Conservation (phyloP, 2,329 filamentous ascomycete genomes). For the Aspergillus uvarum region DNA sequence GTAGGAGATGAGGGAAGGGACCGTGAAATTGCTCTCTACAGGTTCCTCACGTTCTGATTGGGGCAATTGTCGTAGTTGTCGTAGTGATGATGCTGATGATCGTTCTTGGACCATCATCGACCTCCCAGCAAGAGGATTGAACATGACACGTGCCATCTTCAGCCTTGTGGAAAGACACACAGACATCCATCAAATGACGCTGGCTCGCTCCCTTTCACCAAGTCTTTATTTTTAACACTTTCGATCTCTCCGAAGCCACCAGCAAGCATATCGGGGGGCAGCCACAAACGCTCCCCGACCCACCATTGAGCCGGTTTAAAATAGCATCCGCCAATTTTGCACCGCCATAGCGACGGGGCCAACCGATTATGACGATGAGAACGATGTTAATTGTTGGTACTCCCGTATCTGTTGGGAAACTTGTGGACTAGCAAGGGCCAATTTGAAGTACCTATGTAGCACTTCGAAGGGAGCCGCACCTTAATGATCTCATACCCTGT, state of each 20-base stretch:
- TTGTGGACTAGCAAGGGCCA: background rate
- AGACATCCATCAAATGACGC: background rate
- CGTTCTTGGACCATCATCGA: too few species aligned
- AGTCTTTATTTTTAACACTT: background rate
- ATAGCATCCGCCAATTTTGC: constrained; percentile 10
- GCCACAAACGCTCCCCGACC: constrained; percentile 4
- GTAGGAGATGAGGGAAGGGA: background rate
- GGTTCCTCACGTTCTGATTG: background rate
- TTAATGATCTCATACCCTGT: background rate
- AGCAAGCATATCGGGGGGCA: background rate
- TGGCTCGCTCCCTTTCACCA: background rate
- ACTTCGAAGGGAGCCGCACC: background rate
- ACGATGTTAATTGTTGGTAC: too few species aligned
- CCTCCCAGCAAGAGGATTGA: background rate
- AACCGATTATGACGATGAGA: too few species aligned
- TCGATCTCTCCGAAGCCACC: background rate
- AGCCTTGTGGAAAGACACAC: constrained; percentile 10
- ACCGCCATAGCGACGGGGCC: constrained; percentile 11
- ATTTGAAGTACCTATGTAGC: background rate
- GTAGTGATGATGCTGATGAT: background rate
- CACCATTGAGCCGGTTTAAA: constrained; percentile 9
- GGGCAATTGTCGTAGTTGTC: background rate
- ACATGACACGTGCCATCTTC: constrained; percentile 8
- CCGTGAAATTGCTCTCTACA: background rate
- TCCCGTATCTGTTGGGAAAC: background rate